Evolutionary conservation across 106 monocot genomes (phyloP).

Genomic region (Narthecium ossifragum): DNA sequence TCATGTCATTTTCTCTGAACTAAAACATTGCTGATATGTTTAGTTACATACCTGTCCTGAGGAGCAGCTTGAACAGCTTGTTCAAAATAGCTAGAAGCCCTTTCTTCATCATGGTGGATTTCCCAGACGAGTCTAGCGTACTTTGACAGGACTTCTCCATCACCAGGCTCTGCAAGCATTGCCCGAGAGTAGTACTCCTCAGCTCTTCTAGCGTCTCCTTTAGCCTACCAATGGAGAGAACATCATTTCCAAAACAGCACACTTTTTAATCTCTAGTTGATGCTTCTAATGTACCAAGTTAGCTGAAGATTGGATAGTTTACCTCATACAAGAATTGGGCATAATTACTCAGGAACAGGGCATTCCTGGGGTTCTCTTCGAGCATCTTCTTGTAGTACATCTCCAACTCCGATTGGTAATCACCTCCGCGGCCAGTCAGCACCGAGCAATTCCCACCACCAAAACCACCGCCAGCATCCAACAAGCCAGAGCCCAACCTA

Average conservation of each 20-base stretch:
- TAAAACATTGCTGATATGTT: neutral
- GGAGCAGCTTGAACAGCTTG: slow-evolving; percentile 56
- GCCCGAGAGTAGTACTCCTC: slow-evolving; percentile 82
- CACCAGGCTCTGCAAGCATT: slow-evolving; percentile 60
- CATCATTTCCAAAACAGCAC: neutral
- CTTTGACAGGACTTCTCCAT: slow-evolving; percentile 64
- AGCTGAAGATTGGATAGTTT: neutral
- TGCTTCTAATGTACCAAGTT: too few relatives aligned
- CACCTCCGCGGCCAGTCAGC: slow-evolving; percentile 18
- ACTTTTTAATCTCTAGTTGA: too few relatives aligned
- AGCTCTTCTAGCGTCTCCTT: slow-evolving; percentile 43
- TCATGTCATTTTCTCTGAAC: too few relatives aligned
- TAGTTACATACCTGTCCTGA: slow-evolving; percentile 31
- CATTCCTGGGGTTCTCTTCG: slow-evolving; percentile 57
- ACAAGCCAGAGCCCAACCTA: slow-evolving; percentile 29
- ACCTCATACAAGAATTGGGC: slow-evolving; percentile 78
- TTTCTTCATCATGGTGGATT: slow-evolving; percentile 53
- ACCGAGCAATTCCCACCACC: slow-evolving; percentile 11
- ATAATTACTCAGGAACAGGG: slow-evolving; percentile 69
- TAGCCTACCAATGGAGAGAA: slow-evolving; percentile 20
- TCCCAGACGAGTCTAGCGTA: slow-evolving; percentile 79
- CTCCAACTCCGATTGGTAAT: slow-evolving; percentile 40
- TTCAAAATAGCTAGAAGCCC: slow-evolving; percentile 62
- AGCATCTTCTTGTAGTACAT: slow-evolving; percentile 59
- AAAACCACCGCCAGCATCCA: slow-evolving; percentile 10